These are phyloP conservation scores for Coprinellus aureogranulatus DNA, from an alignment of 768 basidiomycete genomes.

Conservation along the genomic window DNA sequence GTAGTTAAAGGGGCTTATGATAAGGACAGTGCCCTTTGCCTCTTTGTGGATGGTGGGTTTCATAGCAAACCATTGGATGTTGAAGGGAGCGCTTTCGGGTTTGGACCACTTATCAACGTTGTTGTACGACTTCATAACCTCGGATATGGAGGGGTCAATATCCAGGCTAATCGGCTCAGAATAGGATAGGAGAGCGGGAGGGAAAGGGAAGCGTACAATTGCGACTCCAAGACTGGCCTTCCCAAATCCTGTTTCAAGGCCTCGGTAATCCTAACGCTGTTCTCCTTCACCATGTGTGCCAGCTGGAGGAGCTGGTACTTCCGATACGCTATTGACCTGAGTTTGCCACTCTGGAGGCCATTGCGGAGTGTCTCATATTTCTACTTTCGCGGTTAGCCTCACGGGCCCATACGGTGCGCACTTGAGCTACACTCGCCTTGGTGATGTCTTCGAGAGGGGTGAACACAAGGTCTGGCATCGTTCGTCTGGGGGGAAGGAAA, in stretches of 20 bases:
- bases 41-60: conserved; percentile 68
- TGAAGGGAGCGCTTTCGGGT: conserved; percentile 55
- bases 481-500: no score
- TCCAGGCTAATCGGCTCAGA: conserved; percentile 51
- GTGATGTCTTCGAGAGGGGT: no score
- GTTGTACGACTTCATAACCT: conserved; percentile 51
- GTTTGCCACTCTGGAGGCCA: no score
- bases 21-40: conserved; percentile 70
- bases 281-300: no score
- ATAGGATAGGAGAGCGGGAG: background rate
- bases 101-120: conserved; percentile 76
- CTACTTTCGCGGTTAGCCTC: no score
- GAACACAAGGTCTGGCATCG: no score
- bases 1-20: conserved; percentile 76
- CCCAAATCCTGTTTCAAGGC: conserved; percentile 63
- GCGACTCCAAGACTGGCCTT: conserved; percentile 56
- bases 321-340: no score
- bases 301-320: no score
- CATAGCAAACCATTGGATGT: conserved; percentile 55
- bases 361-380: no score
- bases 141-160: conserved; percentile 50
- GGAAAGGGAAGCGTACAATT: conserved; percentile 34
- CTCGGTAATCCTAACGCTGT: no score
- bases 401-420: no score
- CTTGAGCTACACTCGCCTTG: no score